Conservation (phyloP, 805 yeast genomes). For the Sugiyamaella chiloensis region DNA sequence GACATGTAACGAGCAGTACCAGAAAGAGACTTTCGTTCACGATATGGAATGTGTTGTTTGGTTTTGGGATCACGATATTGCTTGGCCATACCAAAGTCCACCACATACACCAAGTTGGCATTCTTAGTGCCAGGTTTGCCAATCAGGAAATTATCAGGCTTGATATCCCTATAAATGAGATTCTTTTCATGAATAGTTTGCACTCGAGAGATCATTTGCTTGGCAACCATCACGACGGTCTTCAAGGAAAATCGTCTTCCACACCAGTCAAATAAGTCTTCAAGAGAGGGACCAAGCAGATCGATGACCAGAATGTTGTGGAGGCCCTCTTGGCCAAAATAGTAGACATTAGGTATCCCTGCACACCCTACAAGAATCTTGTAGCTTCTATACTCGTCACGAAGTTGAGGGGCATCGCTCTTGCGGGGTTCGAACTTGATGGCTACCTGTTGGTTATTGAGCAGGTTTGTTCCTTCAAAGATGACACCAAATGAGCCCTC, state of each 20-base stretch:
- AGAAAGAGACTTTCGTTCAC: constrained; percentile 91
- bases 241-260: constrained; percentile 83
- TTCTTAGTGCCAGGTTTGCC: constrained; percentile 84
- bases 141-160: constrained; percentile 94
- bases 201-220: constrained; percentile 87
- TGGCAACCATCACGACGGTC: constrained; percentile 90
- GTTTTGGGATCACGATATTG: constrained; percentile 96
- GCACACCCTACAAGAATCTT: constrained; percentile 74
- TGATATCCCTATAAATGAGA: constrained; percentile 92
- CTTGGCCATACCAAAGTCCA: constrained; percentile 99
- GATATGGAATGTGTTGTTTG: constrained; percentile 90
- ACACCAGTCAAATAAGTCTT: constrained; percentile 98
- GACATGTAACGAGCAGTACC: constrained; percentile 99
- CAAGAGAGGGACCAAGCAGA: constrained; percentile 90
- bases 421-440: constrained; percentile 94
- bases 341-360: constrained; percentile 96
- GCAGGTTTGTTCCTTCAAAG: constrained; percentile 90
- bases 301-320: constrained; percentile 95
- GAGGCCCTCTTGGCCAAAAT: constrained; percentile 96
- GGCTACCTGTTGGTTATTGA: constrained; percentile 91
- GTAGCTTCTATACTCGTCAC: constrained; percentile 96
- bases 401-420: constrained; percentile 93
- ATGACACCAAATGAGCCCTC: constrained; percentile 98
- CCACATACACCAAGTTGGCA: constrained; percentile 81
- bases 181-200: constrained; percentile 86